These are phyloP conservation scores for Auxenochlorella pyrenoidosa DNA, from an alignment of 139 green algal species.

Conservation along the genomic window DNA sequence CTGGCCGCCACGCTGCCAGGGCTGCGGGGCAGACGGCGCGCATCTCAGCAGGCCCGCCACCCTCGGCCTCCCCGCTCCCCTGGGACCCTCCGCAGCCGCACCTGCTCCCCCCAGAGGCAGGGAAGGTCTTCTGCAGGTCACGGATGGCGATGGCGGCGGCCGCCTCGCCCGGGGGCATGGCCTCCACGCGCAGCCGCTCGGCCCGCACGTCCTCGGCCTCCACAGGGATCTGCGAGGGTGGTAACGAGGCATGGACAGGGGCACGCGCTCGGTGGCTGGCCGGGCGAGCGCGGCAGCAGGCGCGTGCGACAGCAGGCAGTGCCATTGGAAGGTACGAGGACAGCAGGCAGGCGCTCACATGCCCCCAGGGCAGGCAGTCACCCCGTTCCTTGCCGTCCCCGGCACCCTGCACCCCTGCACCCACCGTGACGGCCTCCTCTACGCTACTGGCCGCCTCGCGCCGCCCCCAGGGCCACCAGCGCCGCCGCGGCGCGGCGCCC, in stretches of 20 bases:
- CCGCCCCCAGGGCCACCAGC: neutral
- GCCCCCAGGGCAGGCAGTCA: too few relatives aligned
- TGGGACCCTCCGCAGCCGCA: neutral
- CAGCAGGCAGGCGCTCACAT: too few relatives aligned
- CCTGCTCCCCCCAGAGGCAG: constrained; percentile 60
- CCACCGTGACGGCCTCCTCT: neutral
- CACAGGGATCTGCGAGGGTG: constrained; percentile 24
- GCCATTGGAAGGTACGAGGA: too few relatives aligned
- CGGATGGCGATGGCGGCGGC: constrained; percentile 78
- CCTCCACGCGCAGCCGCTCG: constrained; percentile 52
- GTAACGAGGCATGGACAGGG: neutral
- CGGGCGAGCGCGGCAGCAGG: neutral
- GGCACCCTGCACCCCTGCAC: neutral
- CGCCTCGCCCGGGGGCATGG: neutral
- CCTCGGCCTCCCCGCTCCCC: neutral
- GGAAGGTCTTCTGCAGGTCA: constrained; percentile 83
- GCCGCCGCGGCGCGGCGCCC: neutral
- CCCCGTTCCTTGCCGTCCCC: too few relatives aligned
- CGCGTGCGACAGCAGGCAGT: too few relatives aligned
- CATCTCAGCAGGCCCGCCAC: neutral
- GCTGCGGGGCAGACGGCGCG: neutral
- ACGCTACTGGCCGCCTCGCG: neutral
- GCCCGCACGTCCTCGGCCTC: constrained; percentile 56
- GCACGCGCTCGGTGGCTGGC: neutral
- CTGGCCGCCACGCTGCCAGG: neutral